Conservation (phyloP, 208 protist species). For the Spongospora subterranea region DNA sequence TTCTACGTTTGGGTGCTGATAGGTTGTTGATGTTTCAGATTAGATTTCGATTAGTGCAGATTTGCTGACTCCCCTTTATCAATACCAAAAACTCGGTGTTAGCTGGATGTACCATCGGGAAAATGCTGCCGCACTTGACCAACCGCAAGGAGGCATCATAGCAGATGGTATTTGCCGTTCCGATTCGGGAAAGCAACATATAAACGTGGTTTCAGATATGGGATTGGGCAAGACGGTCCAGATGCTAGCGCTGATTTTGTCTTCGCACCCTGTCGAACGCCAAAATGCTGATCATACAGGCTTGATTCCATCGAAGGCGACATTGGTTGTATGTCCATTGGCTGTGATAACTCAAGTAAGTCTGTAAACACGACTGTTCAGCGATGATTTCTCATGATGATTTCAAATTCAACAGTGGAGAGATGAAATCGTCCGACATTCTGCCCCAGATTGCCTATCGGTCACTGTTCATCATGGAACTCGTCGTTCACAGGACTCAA, state of each 20-base stretch:
- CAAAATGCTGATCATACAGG: not conserved
- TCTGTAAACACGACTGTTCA: not conserved
- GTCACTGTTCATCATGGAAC: not conserved
- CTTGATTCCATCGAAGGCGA: not conserved
- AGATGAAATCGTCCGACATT: not conserved
- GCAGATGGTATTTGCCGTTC: not conserved
- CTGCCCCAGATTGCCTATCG: not conserved
- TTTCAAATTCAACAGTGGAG: not conserved
- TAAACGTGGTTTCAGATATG: conserved; percentile 15
- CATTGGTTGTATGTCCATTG: conserved; percentile 22
- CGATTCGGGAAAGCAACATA: not conserved
- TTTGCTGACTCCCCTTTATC: not conserved
- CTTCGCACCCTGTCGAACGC: not conserved
- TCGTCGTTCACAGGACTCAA: not conserved
- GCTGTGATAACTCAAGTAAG: not conserved
- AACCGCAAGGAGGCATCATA: not conserved
- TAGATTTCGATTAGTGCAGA: not conserved
- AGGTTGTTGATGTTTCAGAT: not conserved
- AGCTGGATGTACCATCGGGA: conserved; percentile 45
- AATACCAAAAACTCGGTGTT: not conserved
- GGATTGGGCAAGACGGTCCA: conserved; percentile 35
- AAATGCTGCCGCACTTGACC: not conserved
- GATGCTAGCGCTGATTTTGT: conserved; percentile 31
- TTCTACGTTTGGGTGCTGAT: not conserved
- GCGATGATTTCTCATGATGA: not conserved